Percentiles rank a stretch among this genome's conserved stretches.
These are phyloP conservation scores for Amauroascus verrucosus DNA, from an alignment of 2,329 filamentous ascomycete species.

Conservation along the genomic window DNA sequence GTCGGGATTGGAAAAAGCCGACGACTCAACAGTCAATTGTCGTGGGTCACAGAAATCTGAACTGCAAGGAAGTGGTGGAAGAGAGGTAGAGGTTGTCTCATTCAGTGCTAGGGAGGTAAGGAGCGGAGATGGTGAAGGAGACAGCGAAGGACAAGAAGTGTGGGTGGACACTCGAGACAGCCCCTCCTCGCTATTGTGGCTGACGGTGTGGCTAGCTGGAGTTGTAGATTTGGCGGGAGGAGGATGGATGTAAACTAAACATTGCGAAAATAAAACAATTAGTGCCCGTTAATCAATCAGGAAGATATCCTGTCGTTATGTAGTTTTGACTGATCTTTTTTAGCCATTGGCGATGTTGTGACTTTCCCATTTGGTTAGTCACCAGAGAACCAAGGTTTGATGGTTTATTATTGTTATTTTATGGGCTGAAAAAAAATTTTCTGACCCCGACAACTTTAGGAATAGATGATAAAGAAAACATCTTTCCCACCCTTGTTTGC, in stretches of 20 bases:
- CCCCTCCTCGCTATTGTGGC: slow-evolving; percentile 42
- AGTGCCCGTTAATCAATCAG: neutral
- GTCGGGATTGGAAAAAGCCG: slow-evolving; percentile 43
- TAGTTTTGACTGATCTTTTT: neutral
- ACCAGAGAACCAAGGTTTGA: neutral
- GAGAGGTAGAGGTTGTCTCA: slow-evolving; percentile 63
- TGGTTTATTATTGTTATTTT: neutral
- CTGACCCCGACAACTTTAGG: neutral
- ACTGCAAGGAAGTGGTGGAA: slow-evolving; percentile 52
- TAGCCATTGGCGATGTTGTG: neutral
- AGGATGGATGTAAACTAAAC: slow-evolving; percentile 55
- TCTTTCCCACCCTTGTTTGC: neutral
- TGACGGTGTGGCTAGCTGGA: slow-evolving; percentile 23
- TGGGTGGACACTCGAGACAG: slow-evolving; percentile 47
- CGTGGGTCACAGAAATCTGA: slow-evolving; percentile 86
- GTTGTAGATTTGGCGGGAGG: slow-evolving; percentile 47
- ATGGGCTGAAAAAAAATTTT: neutral
- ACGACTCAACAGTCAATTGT: slow-evolving; percentile 62
- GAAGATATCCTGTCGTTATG: neutral
- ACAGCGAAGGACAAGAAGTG: slow-evolving; percentile 67
- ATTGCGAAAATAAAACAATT: slow-evolving; percentile 7
- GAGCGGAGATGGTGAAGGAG: slow-evolving; percentile 73
- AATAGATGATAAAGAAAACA: neutral
- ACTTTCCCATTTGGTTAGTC: neutral
- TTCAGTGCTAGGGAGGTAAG: slow-evolving; percentile 63